Evolutionary conservation across 2,329 filamentous ascomycete species (phyloP), one percentile per base, ranked within the genome.

Genomic region (Aspergillus hiratsukae): DNA sequence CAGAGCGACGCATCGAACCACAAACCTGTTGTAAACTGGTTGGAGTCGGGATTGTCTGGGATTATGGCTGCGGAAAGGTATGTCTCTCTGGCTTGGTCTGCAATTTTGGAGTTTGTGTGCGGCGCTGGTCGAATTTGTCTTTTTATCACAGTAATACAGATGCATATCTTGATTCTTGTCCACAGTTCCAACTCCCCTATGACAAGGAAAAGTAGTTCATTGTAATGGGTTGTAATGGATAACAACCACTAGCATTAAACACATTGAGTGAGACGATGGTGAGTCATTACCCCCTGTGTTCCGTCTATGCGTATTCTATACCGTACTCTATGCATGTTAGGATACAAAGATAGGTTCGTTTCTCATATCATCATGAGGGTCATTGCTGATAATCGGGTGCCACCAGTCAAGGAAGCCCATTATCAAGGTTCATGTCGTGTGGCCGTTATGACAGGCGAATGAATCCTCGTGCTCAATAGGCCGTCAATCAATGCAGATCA

Each of bases 361-460:
- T 53, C 49, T 48, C 58, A 37, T 57, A n/a, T 45, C 48, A 19
- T 54, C 48, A 27, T 57, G 28, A 53, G 41, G 41, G 41, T 21
- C 40, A 21, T 43, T 19, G n/a, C 3, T 43, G 19, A 23, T 37
- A 45, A 23, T 45, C 19, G 2, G 7, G 41, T 10, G 41, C 21
- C 41, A 6, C 31, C 14, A 6, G 31, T 37, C 31, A 5, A 37
- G 14, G 5, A 17, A 37, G 31, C 14, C 14, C 14, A 17, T 14
- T 37, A 37, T 7, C 31, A 37, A 17, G 14, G 14, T 37, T 37
- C 5, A 37, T 37, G 14, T 37, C 31, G 31, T 17, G 5, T 17
- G 14, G 6, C 3, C 31, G 14, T 37, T 37, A 7, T 17, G 31
- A 17, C 31, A 37, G 4, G 2, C 17, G 31, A 17, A 37, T 1